These are phyloP conservation scores for Periconia sp. DNA, from an alignment of 2,329 filamentous ascomycete genomes.

Conservation along the genomic window DNA sequence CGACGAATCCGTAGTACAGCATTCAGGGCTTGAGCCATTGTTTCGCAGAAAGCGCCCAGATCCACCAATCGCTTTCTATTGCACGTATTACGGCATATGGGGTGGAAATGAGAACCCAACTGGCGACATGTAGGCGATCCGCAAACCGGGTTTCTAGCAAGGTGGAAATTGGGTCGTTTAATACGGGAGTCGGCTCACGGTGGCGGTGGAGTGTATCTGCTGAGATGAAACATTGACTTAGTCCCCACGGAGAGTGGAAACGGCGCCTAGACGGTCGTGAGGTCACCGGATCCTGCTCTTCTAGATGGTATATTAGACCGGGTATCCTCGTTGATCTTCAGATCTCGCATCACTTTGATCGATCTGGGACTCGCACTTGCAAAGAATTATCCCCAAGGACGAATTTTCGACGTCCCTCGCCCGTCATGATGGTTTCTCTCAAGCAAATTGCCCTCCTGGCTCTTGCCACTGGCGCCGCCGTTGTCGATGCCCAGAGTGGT, in stretches of 20 bases:
- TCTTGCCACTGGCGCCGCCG: conserved; percentile 29
- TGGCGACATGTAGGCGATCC: no score
- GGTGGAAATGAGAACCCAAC: conserved; percentile 8
- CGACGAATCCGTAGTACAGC: neutral
- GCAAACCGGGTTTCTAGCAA: conserved; percentile 13
- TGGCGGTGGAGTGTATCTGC: conserved; percentile 4
- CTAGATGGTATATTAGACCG: conserved; percentile 1
- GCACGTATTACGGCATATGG: conserved; percentile 6
- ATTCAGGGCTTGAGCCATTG: neutral
- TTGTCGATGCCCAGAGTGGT: conserved; percentile 33
- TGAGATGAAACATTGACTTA: conserved; percentile 8
- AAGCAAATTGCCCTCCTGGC: conserved; percentile 35
- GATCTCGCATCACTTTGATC: neutral
- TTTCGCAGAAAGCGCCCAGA: conserved; percentile 8
- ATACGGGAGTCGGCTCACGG: conserved; percentile 6
- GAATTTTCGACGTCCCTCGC: neutral
- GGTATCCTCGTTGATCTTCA: neutral
- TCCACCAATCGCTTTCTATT: conserved; percentile 6
- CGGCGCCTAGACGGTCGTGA: neutral
- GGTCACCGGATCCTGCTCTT: neutral
- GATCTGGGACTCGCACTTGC: neutral
- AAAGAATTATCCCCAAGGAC: no score
- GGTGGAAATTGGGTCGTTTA: conserved; percentile 9
- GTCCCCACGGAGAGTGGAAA: no score
- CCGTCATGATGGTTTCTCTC: conserved; percentile 33